Percentiles rank a stretch among this genome's conserved stretches.
Conservation (phyloP, 305 asterid species). For the Solanum hybrid region DNA sequence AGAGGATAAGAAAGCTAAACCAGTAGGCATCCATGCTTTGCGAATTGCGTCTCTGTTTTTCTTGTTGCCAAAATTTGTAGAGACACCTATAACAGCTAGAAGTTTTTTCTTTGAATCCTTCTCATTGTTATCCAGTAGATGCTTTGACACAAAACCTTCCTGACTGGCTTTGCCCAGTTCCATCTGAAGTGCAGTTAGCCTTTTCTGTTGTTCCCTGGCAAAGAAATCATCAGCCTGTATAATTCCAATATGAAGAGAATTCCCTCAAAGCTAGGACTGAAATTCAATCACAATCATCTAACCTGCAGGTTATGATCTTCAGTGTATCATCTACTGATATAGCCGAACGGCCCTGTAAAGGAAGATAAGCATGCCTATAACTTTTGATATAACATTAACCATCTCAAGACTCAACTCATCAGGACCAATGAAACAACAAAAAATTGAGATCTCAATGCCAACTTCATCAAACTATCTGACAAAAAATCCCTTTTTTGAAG, state of each 20-base stretch:
- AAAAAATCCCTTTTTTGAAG: neutral
- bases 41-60: constrained; percentile 82
- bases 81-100: constrained; percentile 62
- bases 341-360: constrained; percentile 56
- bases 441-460: neutral
- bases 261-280: neutral
- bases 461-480: neutral
- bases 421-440: neutral
- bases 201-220: constrained; percentile 67
- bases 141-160: constrained; percentile 59
- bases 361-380: neutral
- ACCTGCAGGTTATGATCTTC: constrained; percentile 75
- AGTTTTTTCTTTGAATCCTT: constrained; percentile 43
- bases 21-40: constrained; percentile 83
- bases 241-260: neutral
- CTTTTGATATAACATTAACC: neutral
- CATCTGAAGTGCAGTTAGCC: constrained; percentile 47
- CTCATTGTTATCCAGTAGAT: constrained; percentile 30
- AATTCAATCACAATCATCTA: constrained; percentile 7
- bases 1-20: constrained; percentile 25
- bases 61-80: constrained; percentile 66
- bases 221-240: constrained; percentile 14
- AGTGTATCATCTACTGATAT: constrained; percentile 68
- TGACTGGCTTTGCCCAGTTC: constrained; percentile 66
- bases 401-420: neutral